phyloP scores from a whole-genome alignment of 176 grass and related monocot species.

The Triticum urartu region DNA sequence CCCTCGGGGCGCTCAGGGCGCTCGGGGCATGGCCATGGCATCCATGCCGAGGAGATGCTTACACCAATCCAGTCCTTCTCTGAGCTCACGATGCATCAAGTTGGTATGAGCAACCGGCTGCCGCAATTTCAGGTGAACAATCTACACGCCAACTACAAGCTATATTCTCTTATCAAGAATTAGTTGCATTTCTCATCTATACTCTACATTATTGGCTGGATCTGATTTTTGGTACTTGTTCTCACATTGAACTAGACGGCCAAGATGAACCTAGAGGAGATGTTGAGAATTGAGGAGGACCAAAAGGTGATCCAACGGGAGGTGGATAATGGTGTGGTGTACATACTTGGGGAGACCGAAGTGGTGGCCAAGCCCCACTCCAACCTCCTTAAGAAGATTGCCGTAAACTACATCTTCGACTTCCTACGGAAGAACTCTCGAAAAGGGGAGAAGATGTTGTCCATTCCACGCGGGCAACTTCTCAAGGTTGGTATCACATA shows the following conservation, averaged over 20 bases:
- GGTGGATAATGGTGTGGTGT: conserved; percentile 66
- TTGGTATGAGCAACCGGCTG: conserved; percentile 34
- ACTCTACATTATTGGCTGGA: no score
- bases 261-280: conserved; percentile 47
- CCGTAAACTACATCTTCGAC: conserved; percentile 54
- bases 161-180: not conserved
- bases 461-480: conserved; percentile 55
- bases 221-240: not conserved
- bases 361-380: conserved; percentile 48
- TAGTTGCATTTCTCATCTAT: not conserved
- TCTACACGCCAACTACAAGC: not conserved
- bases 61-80: conserved; percentile 42
- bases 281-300: conserved; percentile 46
- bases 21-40: not conserved
- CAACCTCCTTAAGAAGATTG: conserved; percentile 51
- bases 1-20: not conserved
- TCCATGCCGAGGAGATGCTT: conserved; percentile 47
- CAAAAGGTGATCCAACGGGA: conserved; percentile 49
- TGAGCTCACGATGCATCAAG: conserved; percentile 45
- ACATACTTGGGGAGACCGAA: conserved; percentile 65
- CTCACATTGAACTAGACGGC: not conserved
- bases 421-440: conserved; percentile 65
- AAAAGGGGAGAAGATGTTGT: conserved; percentile 55
- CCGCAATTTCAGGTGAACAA: conserved; percentile 37
- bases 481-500: conserved; percentile 74